Base-by-base conservation (phyloP, 805 yeast genomes). In the Wickerhamiella azymoides region DNA sequence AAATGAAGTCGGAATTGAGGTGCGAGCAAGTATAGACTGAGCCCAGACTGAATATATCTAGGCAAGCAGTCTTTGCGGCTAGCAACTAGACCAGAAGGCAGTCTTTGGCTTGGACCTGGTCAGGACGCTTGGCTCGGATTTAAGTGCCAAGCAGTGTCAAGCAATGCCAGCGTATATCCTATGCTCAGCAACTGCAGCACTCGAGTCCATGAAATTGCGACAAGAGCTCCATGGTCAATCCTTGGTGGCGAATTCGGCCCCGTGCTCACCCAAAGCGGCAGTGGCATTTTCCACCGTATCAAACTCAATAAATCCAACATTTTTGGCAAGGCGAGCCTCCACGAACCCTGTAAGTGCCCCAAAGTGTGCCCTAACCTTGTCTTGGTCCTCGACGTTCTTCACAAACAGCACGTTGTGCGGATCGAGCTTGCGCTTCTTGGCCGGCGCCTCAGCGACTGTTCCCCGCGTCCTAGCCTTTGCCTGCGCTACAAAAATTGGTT, bases 221-320 rank as follows among this genome's bases (percentile, higher is more conserved):
- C n/a, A n/a, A n/a, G n/a, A n/a, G n/a, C n/a, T n/a, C n/a, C n/a
- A n/a, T n/a, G n/a, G n/a, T 21, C 24, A 21, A 11, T 24, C 39
- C 26, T 24, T 19, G 17, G 13, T 13, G 92, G 82, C 10, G 84
- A 75, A 51, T 76, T 73, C 43, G 79, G 77, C 57, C 92, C 64
- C 46, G 92, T 74, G 51, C 80, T 86, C 47, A 88, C 68, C 98
- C 98, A 51, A 13, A 8, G 54, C 54, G 0, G 41, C 40, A 4
- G 44, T 24, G 1, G 57, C 57, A 10, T 50, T 41, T 8, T 42
- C 55, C 1, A 30, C 44, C 1, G 39, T 16, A 11, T 39, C 76
- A 58, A 79, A 89, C 54, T 89, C 96, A 2, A 89, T 71, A 61
- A 89, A 81, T 10, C 92, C 93, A 39, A 89, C 72, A 33, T 73